Conservation (phyloP, 805 yeast species). For the Metschnikowia cerradonensis region DNA sequence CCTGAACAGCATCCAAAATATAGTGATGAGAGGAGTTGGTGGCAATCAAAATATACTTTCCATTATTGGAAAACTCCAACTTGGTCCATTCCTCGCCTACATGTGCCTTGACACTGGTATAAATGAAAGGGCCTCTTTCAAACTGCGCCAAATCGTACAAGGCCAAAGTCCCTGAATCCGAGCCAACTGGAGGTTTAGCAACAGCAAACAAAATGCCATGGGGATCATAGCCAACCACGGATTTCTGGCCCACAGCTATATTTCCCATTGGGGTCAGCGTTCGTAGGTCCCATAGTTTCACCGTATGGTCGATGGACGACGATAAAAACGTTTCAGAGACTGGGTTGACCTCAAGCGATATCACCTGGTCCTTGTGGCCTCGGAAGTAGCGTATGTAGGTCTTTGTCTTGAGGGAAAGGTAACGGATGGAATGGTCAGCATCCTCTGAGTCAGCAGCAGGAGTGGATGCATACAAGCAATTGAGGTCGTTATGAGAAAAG, state of each 20-base stretch:
- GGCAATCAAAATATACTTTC: conserved; percentile 57
- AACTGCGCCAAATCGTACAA: conserved; percentile 60
- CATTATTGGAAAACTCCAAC: conserved; percentile 76
- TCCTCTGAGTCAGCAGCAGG: conserved; percentile 25
- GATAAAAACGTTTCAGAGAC: conserved; percentile 59
- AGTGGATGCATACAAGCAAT: conserved; percentile 82
- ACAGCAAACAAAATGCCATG: conserved; percentile 78
- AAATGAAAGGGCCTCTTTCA: conserved; percentile 53
- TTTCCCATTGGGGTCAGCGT: conserved; percentile 61
- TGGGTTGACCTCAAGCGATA: conserved; percentile 69
- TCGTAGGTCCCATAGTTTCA: conserved; percentile 83
- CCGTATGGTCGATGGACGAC: conserved; percentile 72
- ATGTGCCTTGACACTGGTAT: conserved; percentile 16
- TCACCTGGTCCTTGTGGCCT: conserved; percentile 81
- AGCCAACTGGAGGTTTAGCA: conserved; percentile 24
- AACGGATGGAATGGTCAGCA: conserved; percentile 72
- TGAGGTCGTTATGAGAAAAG: conserved; percentile 70
- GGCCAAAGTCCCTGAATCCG: conserved; percentile 24
- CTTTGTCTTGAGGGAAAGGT: conserved; percentile 71
- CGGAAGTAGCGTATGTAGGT: conserved; percentile 78
- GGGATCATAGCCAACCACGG: conserved; percentile 72
- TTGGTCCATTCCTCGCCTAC: conserved; percentile 49
- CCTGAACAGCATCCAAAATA: conserved; percentile 67
- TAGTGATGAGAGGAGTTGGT: conserved; percentile 53
- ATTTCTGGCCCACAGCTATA: conserved; percentile 49